A percentile compares a stretch with the other conserved stretches of the same genome.
Evolutionary conservation across 2,329 filamentous ascomycete genomes (phyloP).

Genomic region (Calonectria hongkongensis): DNA sequence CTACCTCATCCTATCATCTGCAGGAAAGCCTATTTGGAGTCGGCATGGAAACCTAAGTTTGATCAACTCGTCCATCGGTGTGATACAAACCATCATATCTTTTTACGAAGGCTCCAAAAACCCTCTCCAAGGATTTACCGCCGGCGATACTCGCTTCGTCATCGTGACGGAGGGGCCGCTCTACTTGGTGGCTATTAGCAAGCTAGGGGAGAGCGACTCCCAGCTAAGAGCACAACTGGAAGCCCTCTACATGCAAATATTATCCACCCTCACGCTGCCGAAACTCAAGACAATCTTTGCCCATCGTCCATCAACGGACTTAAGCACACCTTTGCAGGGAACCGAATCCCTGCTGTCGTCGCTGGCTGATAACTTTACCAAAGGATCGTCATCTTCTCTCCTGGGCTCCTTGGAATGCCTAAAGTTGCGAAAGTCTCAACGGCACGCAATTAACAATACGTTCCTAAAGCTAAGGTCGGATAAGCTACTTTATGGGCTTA

Average conservation of each 20-base stretch:
- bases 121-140: constrained; percentile 87
- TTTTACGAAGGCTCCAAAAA: constrained; percentile 92
- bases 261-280: constrained; percentile 94
- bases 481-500: constrained; percentile 91
- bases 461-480: constrained; percentile 86
- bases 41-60: constrained; percentile 92
- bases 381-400: constrained; percentile 90
- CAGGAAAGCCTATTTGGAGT: constrained; percentile 98
- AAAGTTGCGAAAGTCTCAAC: constrained; percentile 91
- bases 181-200: constrained; percentile 95
- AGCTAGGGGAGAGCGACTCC: constrained; percentile 91
- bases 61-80: constrained; percentile 94
- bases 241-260: constrained; percentile 97
- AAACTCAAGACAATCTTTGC: constrained; percentile 91
- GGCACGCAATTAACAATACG: constrained; percentile 89
- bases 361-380: constrained; percentile 94
- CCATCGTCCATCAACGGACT: constrained; percentile 92
- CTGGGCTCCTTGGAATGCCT: constrained; percentile 94
- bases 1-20: constrained; percentile 96
- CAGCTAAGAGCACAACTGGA: constrained; percentile 93
- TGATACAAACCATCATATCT: constrained; percentile 97
- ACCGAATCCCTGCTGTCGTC: constrained; percentile 94
- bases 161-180: constrained; percentile 89
- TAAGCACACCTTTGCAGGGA: constrained; percentile 91
- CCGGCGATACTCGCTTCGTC: constrained; percentile 90